Conservation (phyloP, 2,329 filamentous ascomycete species). For the Epichloe coenophiala region DNA sequence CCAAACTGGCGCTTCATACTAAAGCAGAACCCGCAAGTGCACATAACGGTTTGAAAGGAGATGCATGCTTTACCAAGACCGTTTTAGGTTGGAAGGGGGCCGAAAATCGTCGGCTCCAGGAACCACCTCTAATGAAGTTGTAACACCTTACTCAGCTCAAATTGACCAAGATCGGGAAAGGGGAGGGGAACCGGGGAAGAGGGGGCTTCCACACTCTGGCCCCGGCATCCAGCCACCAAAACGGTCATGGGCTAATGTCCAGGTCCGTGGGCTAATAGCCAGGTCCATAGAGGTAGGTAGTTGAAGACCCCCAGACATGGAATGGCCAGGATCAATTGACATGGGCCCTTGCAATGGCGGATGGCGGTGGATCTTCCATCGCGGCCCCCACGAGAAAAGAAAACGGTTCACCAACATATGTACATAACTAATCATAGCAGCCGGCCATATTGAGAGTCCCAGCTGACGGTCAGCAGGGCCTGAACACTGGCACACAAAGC, state of each 20-base stretch:
- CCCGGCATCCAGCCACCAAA: neutral
- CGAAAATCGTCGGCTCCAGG: constrained; percentile 2
- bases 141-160: neutral
- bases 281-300: too few relatives aligned
- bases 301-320: too few relatives aligned
- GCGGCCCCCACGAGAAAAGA: neutral
- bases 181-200: too few relatives aligned
- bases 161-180: too few relatives aligned
- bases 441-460: neutral
- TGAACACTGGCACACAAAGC: neutral
- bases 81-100: neutral
- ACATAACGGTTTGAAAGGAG: neutral
- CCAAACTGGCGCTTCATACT: neutral
- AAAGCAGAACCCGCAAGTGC: neutral
- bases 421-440: constrained; percentile 2
- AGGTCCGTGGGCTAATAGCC: too few relatives aligned
- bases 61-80: neutral
- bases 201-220: neutral
- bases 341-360: neutral
- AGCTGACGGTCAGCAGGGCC: neutral
- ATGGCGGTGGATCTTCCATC: neutral
- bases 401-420: neutral
- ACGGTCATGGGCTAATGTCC: neutral
- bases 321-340: neutral
- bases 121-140: neutral